These are phyloP conservation scores for Acrodontium crateriforme DNA, from an alignment of 2,329 filamentous ascomycete genomes.

Conservation along the genomic window DNA sequence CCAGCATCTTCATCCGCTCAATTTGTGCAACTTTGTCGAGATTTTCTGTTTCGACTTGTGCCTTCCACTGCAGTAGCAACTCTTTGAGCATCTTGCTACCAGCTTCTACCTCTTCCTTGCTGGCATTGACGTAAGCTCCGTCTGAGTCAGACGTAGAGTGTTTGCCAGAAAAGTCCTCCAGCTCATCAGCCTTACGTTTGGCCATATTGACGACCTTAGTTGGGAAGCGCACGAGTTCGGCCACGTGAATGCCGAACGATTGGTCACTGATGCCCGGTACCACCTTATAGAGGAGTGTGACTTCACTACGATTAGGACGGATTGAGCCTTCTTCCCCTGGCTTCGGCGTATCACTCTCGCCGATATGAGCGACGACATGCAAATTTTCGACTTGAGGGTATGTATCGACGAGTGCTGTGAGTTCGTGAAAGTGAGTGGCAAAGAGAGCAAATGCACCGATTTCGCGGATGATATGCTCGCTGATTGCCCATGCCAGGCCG, in stretches of 20 bases:
- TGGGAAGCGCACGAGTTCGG: slow-evolving; percentile 89
- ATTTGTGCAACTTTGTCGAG: slow-evolving; percentile 60
- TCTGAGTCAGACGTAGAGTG: slow-evolving; percentile 26
- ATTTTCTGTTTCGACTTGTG: slow-evolving; percentile 45
- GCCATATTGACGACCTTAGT: slow-evolving; percentile 98
- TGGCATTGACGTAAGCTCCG: slow-evolving; percentile 42
- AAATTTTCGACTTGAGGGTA: slow-evolving; percentile 83
- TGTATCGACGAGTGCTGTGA: slow-evolving; percentile 78
- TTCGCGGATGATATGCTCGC: slow-evolving; percentile 89
- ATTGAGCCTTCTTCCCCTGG: slow-evolving; percentile 22
- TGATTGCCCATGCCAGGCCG: slow-evolving; percentile 97
- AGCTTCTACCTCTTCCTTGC: slow-evolving; percentile 75
- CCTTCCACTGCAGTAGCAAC: slow-evolving; percentile 74
- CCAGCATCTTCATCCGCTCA: slow-evolving; percentile 62
- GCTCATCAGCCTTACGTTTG: slow-evolving; percentile 94
- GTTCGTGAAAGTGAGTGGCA: slow-evolving; percentile 95
- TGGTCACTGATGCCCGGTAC: slow-evolving; percentile 93
- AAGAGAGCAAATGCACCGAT: slow-evolving; percentile 92
- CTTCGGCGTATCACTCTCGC: slow-evolving; percentile 37
- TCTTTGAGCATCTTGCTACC: slow-evolving; percentile 76
- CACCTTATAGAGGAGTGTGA: slow-evolving; percentile 93
- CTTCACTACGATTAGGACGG: slow-evolving; percentile 48
- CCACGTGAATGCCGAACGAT: slow-evolving; percentile 95
- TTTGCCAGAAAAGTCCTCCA: slow-evolving; percentile 86
- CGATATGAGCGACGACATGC: slow-evolving; percentile 90